Percentiles rank a stretch among this genome's conserved stretches.
Evolutionary conservation across 768 basidiomycete genomes (phyloP).

Genomic region (Cubamyces lactineus): DNA sequence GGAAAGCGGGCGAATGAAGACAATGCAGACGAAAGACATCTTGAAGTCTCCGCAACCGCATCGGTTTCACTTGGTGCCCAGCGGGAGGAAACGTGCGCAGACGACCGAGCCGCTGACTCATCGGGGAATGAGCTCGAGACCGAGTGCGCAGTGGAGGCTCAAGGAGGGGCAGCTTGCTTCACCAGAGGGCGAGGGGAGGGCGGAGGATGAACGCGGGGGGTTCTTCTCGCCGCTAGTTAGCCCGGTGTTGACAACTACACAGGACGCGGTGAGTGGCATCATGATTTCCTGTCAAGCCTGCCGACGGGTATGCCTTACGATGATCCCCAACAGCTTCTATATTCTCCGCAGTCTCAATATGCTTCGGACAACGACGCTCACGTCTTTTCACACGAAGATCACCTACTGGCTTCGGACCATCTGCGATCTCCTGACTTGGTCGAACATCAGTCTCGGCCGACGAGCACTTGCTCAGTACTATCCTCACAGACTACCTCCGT

Average conservation of each 20-base stretch:
- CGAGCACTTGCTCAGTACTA: neutral
- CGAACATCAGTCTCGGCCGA: neutral
- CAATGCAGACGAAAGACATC: conserved; percentile 24
- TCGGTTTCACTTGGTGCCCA: conserved; percentile 17
- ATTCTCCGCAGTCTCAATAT: neutral
- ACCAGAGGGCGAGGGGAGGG: neutral
- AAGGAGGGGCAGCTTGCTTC: neutral
- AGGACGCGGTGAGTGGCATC: no score
- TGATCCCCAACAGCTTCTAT: neutral
- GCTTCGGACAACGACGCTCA: neutral
- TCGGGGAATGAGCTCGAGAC: neutral
- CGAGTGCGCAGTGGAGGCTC: neutral
- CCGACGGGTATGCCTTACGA: no score
- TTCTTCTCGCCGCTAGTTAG: neutral
- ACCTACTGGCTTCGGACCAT: neutral
- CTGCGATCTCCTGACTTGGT: neutral
- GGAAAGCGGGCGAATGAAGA: conserved; percentile 9
- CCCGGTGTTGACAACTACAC: no score
- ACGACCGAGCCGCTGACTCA: neutral
- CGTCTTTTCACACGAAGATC: neutral
- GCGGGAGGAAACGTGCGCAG: neutral
- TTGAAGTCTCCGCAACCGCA: conserved; percentile 20
- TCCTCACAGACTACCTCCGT: conserved; percentile 7
- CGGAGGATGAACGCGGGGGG: neutral
- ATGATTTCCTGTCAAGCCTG: no score